These are phyloP conservation scores for Xylariaceae sp. DNA, from an alignment of 2,329 filamentous ascomycete species.

Conservation along the genomic window DNA sequence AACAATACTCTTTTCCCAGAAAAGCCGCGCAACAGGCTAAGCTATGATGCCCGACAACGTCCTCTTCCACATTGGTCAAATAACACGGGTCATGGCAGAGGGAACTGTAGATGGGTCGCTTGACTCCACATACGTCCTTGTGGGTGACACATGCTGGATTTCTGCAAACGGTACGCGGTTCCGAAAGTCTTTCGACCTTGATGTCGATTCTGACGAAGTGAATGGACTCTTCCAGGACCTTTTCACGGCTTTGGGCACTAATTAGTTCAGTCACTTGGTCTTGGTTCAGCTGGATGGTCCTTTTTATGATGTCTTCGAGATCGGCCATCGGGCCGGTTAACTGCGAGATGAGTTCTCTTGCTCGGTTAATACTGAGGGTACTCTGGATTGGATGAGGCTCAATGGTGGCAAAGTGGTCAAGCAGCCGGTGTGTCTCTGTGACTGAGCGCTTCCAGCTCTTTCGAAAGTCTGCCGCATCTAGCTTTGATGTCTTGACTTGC, in stretches of 20 bases:
- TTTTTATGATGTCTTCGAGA: constrained; percentile 25
- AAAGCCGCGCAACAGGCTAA: constrained; percentile 24
- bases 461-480: constrained; percentile 24
- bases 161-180: constrained; percentile 26
- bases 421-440: constrained; percentile 22
- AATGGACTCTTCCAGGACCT: constrained; percentile 20
- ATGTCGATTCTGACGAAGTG: constrained; percentile 19
- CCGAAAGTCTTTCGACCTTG: constrained; percentile 12
- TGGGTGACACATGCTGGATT: constrained; percentile 20
- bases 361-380: constrained; percentile 32
- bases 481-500: constrained; percentile 20
- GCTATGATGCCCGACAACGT: constrained; percentile 10
- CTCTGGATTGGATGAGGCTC: constrained; percentile 26
- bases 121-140: constrained; percentile 16
- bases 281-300: constrained; percentile 23
- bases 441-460: constrained; percentile 31
- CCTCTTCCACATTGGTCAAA: constrained; percentile 7
- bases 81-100: constrained; percentile 26
- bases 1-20: constrained; percentile 11
- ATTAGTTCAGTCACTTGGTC: constrained; percentile 22
- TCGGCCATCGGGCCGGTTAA: constrained; percentile 31
- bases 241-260: constrained; percentile 15
- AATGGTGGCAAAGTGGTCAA: constrained; percentile 21
- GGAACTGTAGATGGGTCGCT: constrained; percentile 20
- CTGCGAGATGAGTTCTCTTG: constrained; percentile 26